Evolutionary conservation across 192 early-diverging fungal species (phyloP).

Genomic region (Geranomyces variabilis): DNA sequence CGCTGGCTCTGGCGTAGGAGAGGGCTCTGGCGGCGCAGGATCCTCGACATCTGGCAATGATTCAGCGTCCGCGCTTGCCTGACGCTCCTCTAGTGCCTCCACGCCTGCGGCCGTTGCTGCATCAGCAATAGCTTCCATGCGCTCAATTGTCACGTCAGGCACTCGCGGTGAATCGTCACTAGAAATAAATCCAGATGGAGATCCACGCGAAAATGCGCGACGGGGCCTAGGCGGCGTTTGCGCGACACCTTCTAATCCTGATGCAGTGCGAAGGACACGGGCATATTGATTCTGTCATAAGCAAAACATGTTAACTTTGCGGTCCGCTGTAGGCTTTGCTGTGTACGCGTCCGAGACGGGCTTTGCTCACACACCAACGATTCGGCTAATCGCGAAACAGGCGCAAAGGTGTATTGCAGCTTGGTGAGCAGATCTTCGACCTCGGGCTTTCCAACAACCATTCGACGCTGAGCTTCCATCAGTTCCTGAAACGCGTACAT

Average conservation of each 20-base stretch:
- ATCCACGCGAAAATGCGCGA: background rate
- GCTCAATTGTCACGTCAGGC: too few species aligned
- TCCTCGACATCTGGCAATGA: too few species aligned
- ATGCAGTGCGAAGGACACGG: constrained; percentile 27
- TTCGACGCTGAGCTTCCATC: constrained; percentile 59
- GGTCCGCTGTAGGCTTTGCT: background rate
- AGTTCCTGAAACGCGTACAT: constrained; percentile 65
- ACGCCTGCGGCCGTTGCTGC: too few species aligned
- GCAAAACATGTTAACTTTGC: background rate
- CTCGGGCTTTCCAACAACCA: constrained; percentile 63
- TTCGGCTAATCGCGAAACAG: constrained; percentile 64
- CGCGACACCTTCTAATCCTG: constrained; percentile 24
- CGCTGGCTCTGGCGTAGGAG: too few species aligned
- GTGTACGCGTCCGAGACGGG: background rate
- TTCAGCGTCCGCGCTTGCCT: too few species aligned
- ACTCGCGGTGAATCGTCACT: too few species aligned
- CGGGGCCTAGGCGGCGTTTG: constrained; percentile 24
- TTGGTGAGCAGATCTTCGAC: constrained; percentile 64
- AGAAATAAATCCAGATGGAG: too few species aligned
- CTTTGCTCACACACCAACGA: constrained; percentile 50
- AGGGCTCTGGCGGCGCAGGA: too few species aligned
- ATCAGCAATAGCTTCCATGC: too few species aligned
- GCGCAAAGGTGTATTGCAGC: constrained; percentile 61
- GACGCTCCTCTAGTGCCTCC: too few species aligned
- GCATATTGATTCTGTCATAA: constrained; percentile 33